These are phyloP conservation scores for Lipomyces chichibuensis DNA, from an alignment of 805 yeast genomes.

Conservation along the genomic window DNA sequence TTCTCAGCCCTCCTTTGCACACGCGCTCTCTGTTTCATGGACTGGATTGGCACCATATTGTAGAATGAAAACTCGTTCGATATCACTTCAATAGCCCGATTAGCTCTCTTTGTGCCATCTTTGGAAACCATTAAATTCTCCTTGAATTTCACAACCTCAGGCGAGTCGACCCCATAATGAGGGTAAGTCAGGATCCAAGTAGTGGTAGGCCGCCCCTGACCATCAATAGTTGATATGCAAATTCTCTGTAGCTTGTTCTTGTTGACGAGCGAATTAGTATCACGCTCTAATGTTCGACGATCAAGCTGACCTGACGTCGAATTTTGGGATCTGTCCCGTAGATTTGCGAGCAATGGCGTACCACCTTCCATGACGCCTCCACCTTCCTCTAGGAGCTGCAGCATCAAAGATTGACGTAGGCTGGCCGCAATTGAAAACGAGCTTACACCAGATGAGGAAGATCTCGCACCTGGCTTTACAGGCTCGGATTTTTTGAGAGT, in stretches of 20 bases:
- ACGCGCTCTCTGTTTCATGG: background rate
- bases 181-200: conserved; percentile 41
- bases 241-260: conserved; percentile 44
- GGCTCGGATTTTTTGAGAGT: background rate
- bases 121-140: conserved; percentile 20
- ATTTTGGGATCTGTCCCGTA: conserved; percentile 47
- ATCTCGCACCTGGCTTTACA: background rate
- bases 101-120: conserved; percentile 6
- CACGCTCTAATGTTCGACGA: conserved; percentile 56
- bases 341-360: conserved; percentile 46
- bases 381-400: conserved; percentile 49
- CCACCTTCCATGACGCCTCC: conserved; percentile 55
- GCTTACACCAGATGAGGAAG: background rate
- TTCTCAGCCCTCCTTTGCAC: conserved; percentile 30
- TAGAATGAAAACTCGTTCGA: conserved; percentile 30
- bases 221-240: conserved; percentile 37
- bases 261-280: conserved; percentile 46
- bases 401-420: conserved; percentile 51
- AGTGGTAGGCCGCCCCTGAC: conserved; percentile 32
- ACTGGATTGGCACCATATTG: conserved; percentile 18
- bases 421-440: conserved; percentile 46
- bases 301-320: conserved; percentile 52
- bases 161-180: conserved; percentile 37
- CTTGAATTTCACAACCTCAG: conserved; percentile 35
- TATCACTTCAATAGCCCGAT: conserved; percentile 21